phyloP scores from a whole-genome alignment of 805 yeast species.

The Cephaloascus fragrans region DNA sequence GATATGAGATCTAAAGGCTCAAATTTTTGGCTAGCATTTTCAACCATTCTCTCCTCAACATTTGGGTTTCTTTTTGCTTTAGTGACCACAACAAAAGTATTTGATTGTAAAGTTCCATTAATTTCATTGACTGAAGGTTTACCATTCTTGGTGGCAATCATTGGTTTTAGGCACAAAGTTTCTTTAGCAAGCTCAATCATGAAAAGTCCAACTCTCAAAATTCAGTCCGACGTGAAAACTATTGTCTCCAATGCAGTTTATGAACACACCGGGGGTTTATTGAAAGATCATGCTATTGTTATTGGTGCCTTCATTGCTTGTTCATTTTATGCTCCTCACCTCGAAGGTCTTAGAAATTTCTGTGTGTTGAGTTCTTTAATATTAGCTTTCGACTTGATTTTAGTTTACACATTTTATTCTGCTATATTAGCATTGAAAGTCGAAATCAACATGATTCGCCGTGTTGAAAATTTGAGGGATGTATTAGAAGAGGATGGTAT shows the following conservation, averaged over 20 bases:
- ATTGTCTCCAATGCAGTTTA: constrained; percentile 12
- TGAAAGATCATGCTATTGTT: constrained; percentile 71
- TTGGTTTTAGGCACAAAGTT: constrained; percentile 86
- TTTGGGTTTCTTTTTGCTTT: constrained; percentile 80
- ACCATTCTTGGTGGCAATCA: constrained; percentile 85
- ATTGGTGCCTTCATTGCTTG: constrained; percentile 62
- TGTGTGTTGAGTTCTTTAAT: constrained; percentile 67
- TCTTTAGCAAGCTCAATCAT: constrained; percentile 55
- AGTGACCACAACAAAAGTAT: constrained; percentile 44
- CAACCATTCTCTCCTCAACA: constrained; percentile 68
- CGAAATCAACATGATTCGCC: constrained; percentile 79
- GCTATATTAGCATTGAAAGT: constrained; percentile 81
- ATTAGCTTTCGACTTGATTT: constrained; percentile 57
- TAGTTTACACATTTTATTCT: constrained; percentile 73
- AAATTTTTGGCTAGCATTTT: constrained; percentile 76
- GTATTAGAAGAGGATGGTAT: constrained; percentile 93
- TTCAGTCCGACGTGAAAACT: constrained; percentile 13
- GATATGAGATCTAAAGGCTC: constrained; percentile 76
- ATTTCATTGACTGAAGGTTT: constrained; percentile 79
- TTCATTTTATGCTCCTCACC: constrained; percentile 50
- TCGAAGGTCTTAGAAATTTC: constrained; percentile 72
- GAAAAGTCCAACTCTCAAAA: constrained; percentile 26
- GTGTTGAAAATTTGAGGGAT: constrained; percentile 65
- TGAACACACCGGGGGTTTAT: constrained; percentile 27
- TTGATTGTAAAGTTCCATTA: constrained; percentile 57